Evolutionary conservation across 129 eudicot species (phyloP).

Genomic region (Daucus carota): DNA sequence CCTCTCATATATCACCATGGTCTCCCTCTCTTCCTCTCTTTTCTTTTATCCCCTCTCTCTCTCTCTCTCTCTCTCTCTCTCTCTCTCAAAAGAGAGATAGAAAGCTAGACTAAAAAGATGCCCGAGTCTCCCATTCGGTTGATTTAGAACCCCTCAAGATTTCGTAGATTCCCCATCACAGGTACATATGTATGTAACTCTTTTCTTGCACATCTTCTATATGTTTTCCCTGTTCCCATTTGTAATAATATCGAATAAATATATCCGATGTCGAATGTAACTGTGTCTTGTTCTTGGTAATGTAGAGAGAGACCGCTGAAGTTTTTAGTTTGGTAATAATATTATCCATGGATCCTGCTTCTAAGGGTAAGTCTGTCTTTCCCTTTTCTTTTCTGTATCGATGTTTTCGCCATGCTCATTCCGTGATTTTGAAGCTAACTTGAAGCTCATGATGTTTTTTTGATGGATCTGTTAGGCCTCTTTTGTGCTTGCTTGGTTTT

Average conservation of each 20-base stretch:
- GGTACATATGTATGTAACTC: background rate
- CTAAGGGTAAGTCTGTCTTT: constrained; percentile 27
- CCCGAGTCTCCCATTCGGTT: background rate
- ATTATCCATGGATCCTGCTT: constrained; percentile 36
- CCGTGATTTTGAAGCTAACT: background rate
- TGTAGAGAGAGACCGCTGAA: constrained; percentile 18
- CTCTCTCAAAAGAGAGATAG: background rate
- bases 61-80: background rate
- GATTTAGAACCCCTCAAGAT: background rate
- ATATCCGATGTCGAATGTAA: constrained; percentile 23
- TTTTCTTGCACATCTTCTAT: background rate
- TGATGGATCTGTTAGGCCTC: background rate
- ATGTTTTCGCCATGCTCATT: background rate
- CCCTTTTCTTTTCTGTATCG: background rate
- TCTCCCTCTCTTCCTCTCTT: background rate
- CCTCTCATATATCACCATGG: background rate
- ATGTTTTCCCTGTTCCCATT: background rate
- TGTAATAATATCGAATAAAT: background rate
- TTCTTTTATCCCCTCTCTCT: background rate
- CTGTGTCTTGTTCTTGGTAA: constrained; percentile 24
- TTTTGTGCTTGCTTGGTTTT: too few species aligned
- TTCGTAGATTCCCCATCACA: background rate
- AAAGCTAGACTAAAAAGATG: constrained; percentile 1
- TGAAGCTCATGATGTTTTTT: background rate
- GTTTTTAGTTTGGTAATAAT: constrained; percentile 14